Evolutionary conservation across 352 stramenopile genomes (phyloP).

Genomic region (Phytophthora pinifolia): DNA sequence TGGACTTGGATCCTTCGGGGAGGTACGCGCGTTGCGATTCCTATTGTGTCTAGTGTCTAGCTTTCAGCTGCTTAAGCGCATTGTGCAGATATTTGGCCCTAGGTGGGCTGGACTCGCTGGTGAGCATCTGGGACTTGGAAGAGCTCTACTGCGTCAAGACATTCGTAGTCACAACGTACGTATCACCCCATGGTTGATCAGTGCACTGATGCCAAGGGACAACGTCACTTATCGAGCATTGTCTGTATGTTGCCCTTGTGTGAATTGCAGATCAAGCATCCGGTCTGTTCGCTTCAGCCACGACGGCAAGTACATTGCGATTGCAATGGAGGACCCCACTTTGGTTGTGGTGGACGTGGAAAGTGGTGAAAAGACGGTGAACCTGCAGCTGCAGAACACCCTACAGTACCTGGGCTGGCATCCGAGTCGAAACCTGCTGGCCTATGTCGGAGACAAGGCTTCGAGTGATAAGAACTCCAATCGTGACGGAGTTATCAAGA

Average conservation of each 20-base stretch:
- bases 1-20: constrained; percentile 79
- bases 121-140: constrained; percentile 85
- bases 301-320: constrained; percentile 69
- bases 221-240: constrained; percentile 5
- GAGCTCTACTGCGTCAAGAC: constrained; percentile 86
- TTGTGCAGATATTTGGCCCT: constrained; percentile 62
- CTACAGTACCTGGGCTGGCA: constrained; percentile 86
- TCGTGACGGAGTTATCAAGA: constrained; percentile 83
- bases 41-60: neutral
- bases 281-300: constrained; percentile 78
- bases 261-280: constrained; percentile 63
- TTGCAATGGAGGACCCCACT: constrained; percentile 76
- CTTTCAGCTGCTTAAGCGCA: neutral
- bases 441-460: constrained; percentile 82
- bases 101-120: constrained; percentile 81
- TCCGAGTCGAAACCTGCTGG: constrained; percentile 76
- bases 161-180: constrained; percentile 79
- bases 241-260: neutral
- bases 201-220: neutral
- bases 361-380: constrained; percentile 57
- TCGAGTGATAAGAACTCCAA: constrained; percentile 80
- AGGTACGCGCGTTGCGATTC: constrained; percentile 33
- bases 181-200: constrained; percentile 1
- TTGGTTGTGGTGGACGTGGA: constrained; percentile 67
- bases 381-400: constrained; percentile 65